Conservation (phyloP, 1,284 basidiomycete genomes). For the Calocybe gambosa region DNA sequence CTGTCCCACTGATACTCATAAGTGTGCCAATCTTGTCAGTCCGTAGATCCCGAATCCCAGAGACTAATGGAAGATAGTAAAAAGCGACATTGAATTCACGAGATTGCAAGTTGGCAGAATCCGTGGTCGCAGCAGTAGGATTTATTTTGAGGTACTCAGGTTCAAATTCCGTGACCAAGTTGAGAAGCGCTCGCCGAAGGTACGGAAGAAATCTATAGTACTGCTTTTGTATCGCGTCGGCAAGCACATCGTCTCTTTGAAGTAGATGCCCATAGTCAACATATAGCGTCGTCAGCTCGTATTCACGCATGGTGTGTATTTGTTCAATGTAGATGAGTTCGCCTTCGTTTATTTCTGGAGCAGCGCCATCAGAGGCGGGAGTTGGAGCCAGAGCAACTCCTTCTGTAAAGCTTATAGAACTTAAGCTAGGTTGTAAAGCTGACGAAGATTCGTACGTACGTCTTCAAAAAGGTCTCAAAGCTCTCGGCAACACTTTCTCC, state of each 20-base stretch:
- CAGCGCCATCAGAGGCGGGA: slow-evolving; percentile 62
- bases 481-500: slow-evolving; percentile 90
- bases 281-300: slow-evolving; percentile 91
- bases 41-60: slow-evolving; percentile 91
- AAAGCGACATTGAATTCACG: slow-evolving; percentile 96
- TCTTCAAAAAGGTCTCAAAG: slow-evolving; percentile 87
- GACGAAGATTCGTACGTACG: slow-evolving; percentile 44
- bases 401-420: slow-evolving; percentile 66
- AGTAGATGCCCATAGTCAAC: slow-evolving; percentile 93
- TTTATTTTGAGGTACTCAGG: slow-evolving; percentile 94
- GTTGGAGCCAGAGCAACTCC: slow-evolving; percentile 70
- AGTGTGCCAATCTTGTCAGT: slow-evolving; percentile 92
- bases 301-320: slow-evolving; percentile 90
- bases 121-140: slow-evolving; percentile 67
- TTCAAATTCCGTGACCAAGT: slow-evolving; percentile 82
- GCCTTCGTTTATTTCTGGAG: slow-evolving; percentile 50
- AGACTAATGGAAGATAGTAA: slow-evolving; percentile 91
- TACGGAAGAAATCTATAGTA: slow-evolving; percentile 98
- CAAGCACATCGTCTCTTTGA: slow-evolving; percentile 86
- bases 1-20: slow-evolving; percentile 92
- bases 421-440: slow-evolving; percentile 8
- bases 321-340: slow-evolving; percentile 85
- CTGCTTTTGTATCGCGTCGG: slow-evolving; percentile 87
- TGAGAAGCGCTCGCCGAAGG: slow-evolving; percentile 84
- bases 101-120: slow-evolving; percentile 81